Base-by-base conservation (phyloP, 1,284 basidiomycete species). In the Ceratobasidium sp. region DNA sequence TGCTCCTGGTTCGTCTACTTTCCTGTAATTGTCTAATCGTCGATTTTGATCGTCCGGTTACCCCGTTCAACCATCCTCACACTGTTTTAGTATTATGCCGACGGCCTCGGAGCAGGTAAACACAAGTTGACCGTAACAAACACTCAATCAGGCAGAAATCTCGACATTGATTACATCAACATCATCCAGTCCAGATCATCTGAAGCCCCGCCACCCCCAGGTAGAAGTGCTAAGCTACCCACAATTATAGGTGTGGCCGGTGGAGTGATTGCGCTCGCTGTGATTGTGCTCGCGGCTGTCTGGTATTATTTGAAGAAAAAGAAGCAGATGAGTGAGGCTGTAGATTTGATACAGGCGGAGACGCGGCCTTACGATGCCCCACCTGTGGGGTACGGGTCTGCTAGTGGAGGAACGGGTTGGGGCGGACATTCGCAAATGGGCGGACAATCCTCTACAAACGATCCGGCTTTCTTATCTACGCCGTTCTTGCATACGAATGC, bases 91-190 rank as follows among this genome's bases (percentile, higher is more conserved):
- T 73, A 63, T 24, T 73, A 73, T 19, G 71, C 71, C 9, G 71
- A 73, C 36, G 71, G 71, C 9, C 71, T 73, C 36, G 71, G 71
- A 41, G n/a, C 56, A 4, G 71, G 71, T 9, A 47, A 27, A 31
- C 71, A 73, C 59, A 73, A 73, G 27, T 31, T 73, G 22, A 62
- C 57, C 9, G 59, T 73, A 2, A 73, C 59, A 14, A 73, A 73
- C 50, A 63, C 33, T 22, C n/a, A 73, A 27, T 31, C 17, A 6
- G 71, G 59, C 45, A 11, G 31, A 6, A 63, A 44, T 22, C 50
- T 73, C 5, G 71, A 73, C 14, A 50, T 73, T 14, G 71, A 73
- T 44, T 64, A 73, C 19, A 45, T 73, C 41, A 48, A 73, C 31
- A 41, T 73, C 24, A 19, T 73, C 29, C 71, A 63, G 44, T 41